These are phyloP conservation scores for Rhynchosporium graminicola DNA, from an alignment of 2,329 filamentous ascomycete species.

Conservation along the genomic window DNA sequence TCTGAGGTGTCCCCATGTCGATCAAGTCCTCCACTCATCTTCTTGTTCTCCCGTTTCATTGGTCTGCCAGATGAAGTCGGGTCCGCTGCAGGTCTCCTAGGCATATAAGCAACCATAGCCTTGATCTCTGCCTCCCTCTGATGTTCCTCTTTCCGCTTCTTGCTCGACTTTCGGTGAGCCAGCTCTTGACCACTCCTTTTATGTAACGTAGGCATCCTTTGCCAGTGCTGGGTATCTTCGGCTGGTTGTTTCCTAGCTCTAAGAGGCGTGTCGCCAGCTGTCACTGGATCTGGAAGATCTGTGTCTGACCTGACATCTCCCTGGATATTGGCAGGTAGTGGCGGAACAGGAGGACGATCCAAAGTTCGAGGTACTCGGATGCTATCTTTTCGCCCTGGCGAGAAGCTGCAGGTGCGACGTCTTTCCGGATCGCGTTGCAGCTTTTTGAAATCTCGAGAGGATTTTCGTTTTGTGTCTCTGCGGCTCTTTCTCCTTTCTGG, in stretches of 20 bases:
- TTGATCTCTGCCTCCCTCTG: conserved; percentile 85
- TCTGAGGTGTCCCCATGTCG: conserved; percentile 59
- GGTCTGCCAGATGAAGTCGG: conserved; percentile 60
- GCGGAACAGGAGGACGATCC: conserved; percentile 37
- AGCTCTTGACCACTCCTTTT: conserved; percentile 63
- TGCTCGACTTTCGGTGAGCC: conserved; percentile 71
- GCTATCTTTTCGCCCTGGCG: conserved; percentile 58
- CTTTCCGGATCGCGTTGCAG: conserved; percentile 49
- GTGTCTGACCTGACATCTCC: conserved; percentile 32
- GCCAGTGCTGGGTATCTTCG: conserved; percentile 40
- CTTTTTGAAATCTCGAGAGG: conserved; percentile 42
- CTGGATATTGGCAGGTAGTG: conserved; percentile 31
- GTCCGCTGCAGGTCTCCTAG: conserved; percentile 62
- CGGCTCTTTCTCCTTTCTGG: conserved; percentile 41
- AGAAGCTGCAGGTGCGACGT: conserved; percentile 60
- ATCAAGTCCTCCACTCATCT: conserved; percentile 57
- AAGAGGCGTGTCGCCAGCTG: conserved; percentile 21
- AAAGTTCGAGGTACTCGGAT: conserved; percentile 45
- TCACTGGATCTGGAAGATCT: conserved; percentile 18
- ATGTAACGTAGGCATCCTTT: conserved; percentile 56
- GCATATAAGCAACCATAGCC: conserved; percentile 73
- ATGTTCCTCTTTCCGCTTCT: conserved; percentile 72
- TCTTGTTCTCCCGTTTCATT: conserved; percentile 65
- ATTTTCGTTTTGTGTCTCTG: conserved; percentile 39
- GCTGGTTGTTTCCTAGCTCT: conserved; percentile 33